Evolutionary conservation across 164 flowering plant species (phyloP).

Genomic region (Sedum album): DNA sequence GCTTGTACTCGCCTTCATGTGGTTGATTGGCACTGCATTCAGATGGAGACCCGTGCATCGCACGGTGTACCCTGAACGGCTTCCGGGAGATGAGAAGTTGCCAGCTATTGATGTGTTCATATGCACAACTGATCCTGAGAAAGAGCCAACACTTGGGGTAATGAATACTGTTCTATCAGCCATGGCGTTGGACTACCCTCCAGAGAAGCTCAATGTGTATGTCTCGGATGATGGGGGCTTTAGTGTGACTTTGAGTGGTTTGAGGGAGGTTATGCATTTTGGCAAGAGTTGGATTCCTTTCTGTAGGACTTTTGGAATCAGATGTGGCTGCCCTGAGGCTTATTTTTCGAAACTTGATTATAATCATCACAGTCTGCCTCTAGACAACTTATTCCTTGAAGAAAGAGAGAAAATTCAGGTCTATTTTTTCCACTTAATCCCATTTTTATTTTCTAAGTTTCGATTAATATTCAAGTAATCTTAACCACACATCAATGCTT

Average conservation of each 20-base stretch:
- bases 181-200: conserved; percentile 58
- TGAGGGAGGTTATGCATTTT: conserved; percentile 35
- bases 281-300: conserved; percentile 61
- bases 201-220: conserved; percentile 51
- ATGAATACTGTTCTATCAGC: conserved; percentile 73
- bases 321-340: conserved; percentile 39
- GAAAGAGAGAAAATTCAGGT: conserved; percentile 30
- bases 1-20: conserved; percentile 22
- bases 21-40: conserved; percentile 31
- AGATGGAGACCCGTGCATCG: conserved; percentile 47
- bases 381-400: conserved; percentile 11
- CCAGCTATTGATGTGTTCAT: conserved; percentile 50
- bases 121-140: conserved; percentile 52
- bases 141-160: conserved; percentile 40
- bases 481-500: too few relatives aligned
- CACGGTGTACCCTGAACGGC: conserved; percentile 31
- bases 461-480: too few relatives aligned
- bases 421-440: background rate
- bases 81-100: conserved; percentile 27
- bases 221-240: conserved; percentile 66
- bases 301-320: conserved; percentile 35
- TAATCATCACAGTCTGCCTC: background rate
- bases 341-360: conserved; percentile 24
- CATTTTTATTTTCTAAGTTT: background rate
- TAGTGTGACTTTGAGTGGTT: conserved; percentile 26